These are phyloP conservation scores for Microbotryomycetes sp. DNA, from an alignment of 1,284 basidiomycete genomes.

Conservation along the genomic window DNA sequence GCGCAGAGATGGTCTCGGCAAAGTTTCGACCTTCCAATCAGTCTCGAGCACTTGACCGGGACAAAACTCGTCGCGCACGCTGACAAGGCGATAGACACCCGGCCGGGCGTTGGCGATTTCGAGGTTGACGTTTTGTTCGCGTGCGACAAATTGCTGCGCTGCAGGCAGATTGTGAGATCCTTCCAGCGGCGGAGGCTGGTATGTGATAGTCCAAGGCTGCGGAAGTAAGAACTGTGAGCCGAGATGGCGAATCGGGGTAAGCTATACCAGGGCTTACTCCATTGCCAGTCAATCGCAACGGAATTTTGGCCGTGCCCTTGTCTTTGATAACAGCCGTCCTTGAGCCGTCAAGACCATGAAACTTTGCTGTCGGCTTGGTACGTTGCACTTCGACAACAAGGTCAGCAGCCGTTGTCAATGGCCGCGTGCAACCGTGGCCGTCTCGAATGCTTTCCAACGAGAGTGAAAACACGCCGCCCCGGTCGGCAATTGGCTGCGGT, in stretches of 20 bases:
- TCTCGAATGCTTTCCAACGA: slow-evolving; percentile 47
- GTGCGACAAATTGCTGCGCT: slow-evolving; percentile 4
- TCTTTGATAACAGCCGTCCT: slow-evolving; percentile 56
- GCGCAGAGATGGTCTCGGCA: slow-evolving; percentile 55
- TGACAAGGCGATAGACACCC: slow-evolving; percentile 67
- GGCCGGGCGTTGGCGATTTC: slow-evolving; percentile 42
- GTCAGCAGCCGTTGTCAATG: slow-evolving; percentile 61
- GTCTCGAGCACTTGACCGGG: slow-evolving; percentile 60
- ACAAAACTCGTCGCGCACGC: slow-evolving; percentile 73
- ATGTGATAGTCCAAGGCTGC: slow-evolving; percentile 78
- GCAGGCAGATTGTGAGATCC: neutral
- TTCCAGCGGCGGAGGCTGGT: slow-evolving; percentile 45
- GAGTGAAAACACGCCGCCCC: slow-evolving; percentile 72
- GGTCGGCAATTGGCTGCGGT: slow-evolving; percentile 49
- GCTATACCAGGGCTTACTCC: slow-evolving; percentile 51
- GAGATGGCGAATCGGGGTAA: neutral
- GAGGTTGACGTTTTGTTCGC: slow-evolving; percentile 23
- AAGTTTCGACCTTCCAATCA: slow-evolving; percentile 64
- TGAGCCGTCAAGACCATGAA: slow-evolving; percentile 57
- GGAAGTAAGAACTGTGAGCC: neutral
- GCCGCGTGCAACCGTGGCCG: slow-evolving; percentile 74
- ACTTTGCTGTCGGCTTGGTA: slow-evolving; percentile 77
- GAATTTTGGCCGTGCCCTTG: slow-evolving; percentile 61
- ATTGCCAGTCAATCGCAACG: slow-evolving; percentile 76
- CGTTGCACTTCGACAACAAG: slow-evolving; percentile 83